phyloP scores from a whole-genome alignment of 768 basidiomycete genomes.

The Mycena polygramma region DNA sequence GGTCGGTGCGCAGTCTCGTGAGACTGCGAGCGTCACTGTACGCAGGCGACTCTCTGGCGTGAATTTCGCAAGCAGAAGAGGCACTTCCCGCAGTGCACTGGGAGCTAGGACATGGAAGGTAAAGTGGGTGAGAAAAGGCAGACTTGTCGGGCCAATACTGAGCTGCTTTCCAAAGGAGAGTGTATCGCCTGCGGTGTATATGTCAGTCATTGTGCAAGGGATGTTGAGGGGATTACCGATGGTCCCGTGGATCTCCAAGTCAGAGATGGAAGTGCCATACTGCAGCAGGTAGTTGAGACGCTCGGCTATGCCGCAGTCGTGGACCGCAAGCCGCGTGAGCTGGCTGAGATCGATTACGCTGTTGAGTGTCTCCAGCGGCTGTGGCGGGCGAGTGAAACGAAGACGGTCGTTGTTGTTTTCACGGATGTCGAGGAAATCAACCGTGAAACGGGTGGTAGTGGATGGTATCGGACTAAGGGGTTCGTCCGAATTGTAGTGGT shows the following conservation, averaged over 20 bases:
- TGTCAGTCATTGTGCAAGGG: neutral
- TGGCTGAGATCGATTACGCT: neutral
- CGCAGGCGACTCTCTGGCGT: neutral
- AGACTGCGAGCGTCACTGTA: neutral
- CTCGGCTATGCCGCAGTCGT: neutral
- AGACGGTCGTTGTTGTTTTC: neutral
- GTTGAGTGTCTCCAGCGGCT: neutral
- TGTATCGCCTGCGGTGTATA: neutral
- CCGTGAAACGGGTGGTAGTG: neutral
- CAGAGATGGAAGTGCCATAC: neutral
- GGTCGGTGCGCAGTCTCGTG: neutral
- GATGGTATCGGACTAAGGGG: neutral
- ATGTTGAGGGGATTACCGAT: neutral
- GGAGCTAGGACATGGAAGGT: neutral
- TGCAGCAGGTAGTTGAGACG: neutral
- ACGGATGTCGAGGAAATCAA: neutral
- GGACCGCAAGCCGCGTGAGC: neutral
- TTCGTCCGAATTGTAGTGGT: neutral
- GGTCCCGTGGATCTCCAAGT: neutral
- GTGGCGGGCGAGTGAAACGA: neutral
- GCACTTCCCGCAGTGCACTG: slow-evolving; percentile 1
- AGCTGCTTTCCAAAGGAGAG: slow-evolving; percentile 2
- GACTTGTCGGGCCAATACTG: neutral
- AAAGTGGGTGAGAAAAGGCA: neutral
- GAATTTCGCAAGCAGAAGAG: neutral